Percentiles rank a stretch among this genome's conserved stretches.
These are phyloP conservation scores for Penicillium egyptiacum DNA, from an alignment of 495 filamentous ascomycete species.

Conservation along the genomic window DNA sequence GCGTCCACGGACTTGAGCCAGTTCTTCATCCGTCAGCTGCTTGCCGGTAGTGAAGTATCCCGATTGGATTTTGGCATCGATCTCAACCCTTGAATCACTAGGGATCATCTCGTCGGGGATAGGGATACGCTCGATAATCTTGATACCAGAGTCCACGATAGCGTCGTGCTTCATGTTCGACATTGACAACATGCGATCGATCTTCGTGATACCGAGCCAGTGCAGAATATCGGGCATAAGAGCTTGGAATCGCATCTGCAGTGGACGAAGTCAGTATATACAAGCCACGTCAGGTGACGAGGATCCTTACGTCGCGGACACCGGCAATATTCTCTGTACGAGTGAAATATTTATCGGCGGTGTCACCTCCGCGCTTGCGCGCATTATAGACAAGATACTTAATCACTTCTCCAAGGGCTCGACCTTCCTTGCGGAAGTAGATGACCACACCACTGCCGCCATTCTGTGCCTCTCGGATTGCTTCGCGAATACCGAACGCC, in stretches of 20 bases:
- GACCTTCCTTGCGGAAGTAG: constrained; percentile 98
- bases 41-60: constrained; percentile 96
- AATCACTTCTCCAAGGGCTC: constrained; percentile 94
- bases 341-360: constrained; percentile 96
- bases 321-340: constrained; percentile 96
- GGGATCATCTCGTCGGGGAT: constrained; percentile 95
- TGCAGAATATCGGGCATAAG: constrained; percentile 98
- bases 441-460: constrained; percentile 96
- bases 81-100: constrained; percentile 92
- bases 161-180: constrained; percentile 99
- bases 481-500: constrained; percentile 94
- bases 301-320: constrained; percentile 63
- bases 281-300: neutral
- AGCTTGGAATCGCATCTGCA: constrained; percentile 95
- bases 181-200: constrained; percentile 98
- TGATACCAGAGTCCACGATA: constrained; percentile 93
- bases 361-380: constrained; percentile 74
- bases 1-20: constrained; percentile 80
- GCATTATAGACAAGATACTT: constrained; percentile 98
- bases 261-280: neutral
- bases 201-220: constrained; percentile 98
- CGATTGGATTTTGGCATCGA: constrained; percentile 97
- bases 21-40: constrained; percentile 81
- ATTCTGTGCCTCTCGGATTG: constrained; percentile 92
- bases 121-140: constrained; percentile 88